Evolutionary conservation across 2,329 filamentous ascomycete species (phyloP), one percentile per base, ranked within the genome.

Genomic region (Aspergillus intermedius): DNA sequence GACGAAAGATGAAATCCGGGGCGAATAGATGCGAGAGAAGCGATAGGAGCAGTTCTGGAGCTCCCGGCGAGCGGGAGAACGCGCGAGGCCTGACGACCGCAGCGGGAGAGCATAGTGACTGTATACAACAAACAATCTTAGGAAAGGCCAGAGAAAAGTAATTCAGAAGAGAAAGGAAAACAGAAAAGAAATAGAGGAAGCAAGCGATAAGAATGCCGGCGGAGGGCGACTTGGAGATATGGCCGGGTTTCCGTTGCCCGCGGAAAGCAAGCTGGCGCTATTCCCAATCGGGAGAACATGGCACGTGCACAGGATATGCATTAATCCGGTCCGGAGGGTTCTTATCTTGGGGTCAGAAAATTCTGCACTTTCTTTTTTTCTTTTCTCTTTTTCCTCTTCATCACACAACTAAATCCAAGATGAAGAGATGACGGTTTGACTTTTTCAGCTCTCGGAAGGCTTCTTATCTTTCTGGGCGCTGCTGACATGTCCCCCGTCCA

Each of bases 361-460:
- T 30, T 30, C 25, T 30, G 22, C 25, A 17, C 13, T 49, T 50
- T 52, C 40, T 46, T 49, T 48, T 47, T 53, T 47, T 41, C 30
- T 17, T 47, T 32, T 49, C 32, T 50, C 39, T 19, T 41, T 44
- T 45, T 52, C 60, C 57, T 60, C 54, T 57, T 65, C 61, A 57
- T 67, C 64, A 67, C 64, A 67, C 64, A 67, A 67, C 64, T 67
- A 67, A 67, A 66, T 66, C 64, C 64, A 67, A 67, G 58, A 67
- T 67, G 64, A 67, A 65, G 64, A 67, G 60, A 61, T 53, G 64
- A 60, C 60, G 58, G 52, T 52, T 55, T 48, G 55, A 52, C 64
- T 65, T 58, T 55, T 42, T 61, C 64, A 66, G 64, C 59, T 64
- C 64, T 67, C 64, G 64, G 50, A 42, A 34, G 54, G 61, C 46